A percentile compares a stretch with the other conserved stretches of the same genome.
Conservation (phyloP, 2,329 filamentous ascomycete species). For the Dactylellina leptospora region DNA sequence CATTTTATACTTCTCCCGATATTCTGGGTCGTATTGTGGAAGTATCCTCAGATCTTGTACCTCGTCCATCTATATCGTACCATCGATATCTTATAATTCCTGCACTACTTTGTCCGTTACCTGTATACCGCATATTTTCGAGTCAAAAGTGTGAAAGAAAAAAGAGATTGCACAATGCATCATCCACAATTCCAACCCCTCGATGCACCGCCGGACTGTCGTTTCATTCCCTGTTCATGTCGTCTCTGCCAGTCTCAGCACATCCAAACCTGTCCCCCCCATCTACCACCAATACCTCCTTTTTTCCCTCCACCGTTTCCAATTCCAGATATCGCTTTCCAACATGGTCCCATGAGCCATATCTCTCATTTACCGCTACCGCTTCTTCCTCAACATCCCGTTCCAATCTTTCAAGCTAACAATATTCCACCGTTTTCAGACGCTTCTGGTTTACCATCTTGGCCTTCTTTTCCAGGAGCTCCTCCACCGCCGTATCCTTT, state of each 20-base stretch:
- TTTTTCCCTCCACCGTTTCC: constrained; percentile 12
- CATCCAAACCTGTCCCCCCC: not conserved
- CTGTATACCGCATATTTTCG: not conserved
- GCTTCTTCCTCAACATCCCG: not conserved
- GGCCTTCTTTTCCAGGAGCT: constrained; percentile 1
- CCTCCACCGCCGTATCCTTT: not conserved
- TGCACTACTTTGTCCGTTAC: constrained; percentile 1
- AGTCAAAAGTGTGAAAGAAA: not conserved
- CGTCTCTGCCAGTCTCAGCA: constrained; percentile 12
- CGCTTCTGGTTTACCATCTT: constrained; percentile 1
- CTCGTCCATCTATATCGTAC: too few relatives aligned
- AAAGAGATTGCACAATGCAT: not conserved
- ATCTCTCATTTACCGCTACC: not conserved
- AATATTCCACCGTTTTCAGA: constrained; percentile 10
- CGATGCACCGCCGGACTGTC: not conserved
- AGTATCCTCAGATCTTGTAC: too few relatives aligned
- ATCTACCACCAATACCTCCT: not conserved
- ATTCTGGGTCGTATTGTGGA: not conserved
- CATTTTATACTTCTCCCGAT: not conserved
- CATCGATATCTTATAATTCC: too few relatives aligned
- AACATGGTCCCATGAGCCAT: not conserved
- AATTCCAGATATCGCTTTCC: constrained; percentile 1
- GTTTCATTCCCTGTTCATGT: constrained; percentile 20
- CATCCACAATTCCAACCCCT: not conserved
- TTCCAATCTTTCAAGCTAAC: constrained; percentile 21